Conservation (phyloP, 176 grass and related monocot genomes). For the Aegilops longissima region DNA sequence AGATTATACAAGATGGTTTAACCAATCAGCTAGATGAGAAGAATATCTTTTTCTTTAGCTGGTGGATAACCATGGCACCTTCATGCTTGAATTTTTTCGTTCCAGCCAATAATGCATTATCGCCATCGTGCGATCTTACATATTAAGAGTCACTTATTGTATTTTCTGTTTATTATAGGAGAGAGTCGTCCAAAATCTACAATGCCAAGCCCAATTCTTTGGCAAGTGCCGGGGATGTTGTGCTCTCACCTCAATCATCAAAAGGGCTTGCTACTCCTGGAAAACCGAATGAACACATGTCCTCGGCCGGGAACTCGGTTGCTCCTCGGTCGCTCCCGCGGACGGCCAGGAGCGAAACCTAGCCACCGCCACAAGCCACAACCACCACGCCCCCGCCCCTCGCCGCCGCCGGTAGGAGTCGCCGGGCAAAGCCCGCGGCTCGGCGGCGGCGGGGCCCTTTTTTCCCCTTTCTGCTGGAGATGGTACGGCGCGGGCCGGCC, state of each 20-base stretch:
- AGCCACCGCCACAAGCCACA: no score
- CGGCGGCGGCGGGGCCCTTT: no score
- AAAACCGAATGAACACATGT: not conserved
- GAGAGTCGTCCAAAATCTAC: slow-evolving; percentile 45
- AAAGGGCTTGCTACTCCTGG: slow-evolving; percentile 43
- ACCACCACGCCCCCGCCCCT: no score
- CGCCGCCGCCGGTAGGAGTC: no score
- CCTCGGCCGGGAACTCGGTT: no score
- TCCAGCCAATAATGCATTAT: no score
- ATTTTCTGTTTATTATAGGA: slow-evolving; percentile 29
- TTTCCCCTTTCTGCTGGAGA: no score
- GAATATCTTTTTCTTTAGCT: not conserved
- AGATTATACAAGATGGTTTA: not conserved
- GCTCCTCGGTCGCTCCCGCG: no score
- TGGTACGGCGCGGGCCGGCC: no score
- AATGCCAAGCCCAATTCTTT: slow-evolving; percentile 45
- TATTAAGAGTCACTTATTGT: slow-evolving; percentile 7
- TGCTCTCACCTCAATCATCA: slow-evolving; percentile 29
- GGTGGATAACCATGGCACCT: not conserved
- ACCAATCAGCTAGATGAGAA: not conserved
- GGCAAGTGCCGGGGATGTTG: slow-evolving; percentile 11
- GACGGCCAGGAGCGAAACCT: no score
- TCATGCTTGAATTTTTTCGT: not conserved
- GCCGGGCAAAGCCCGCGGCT: no score
- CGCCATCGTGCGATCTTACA: no score